Evolutionary conservation across 805 yeast species (phyloP).

Genomic region (Ogataea salicorniae): DNA sequence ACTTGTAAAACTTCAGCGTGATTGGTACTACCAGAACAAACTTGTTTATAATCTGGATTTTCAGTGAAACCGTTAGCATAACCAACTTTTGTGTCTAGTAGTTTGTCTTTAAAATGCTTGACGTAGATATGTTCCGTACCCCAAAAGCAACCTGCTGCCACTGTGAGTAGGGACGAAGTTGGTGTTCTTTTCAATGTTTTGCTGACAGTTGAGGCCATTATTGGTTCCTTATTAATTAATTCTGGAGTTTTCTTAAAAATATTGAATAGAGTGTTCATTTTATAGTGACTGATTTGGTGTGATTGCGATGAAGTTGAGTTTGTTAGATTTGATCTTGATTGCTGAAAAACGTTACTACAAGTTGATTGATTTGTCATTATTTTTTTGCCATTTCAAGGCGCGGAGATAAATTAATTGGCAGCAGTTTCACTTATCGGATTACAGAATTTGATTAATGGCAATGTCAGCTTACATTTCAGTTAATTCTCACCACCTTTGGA

Average conservation of each 20-base stretch:
- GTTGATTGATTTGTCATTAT: too few relatives aligned
- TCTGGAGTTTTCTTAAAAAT: not conserved
- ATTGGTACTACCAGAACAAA: conserved; percentile 72
- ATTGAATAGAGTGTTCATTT: not conserved
- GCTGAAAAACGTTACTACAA: too few relatives aligned
- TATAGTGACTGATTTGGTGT: not conserved
- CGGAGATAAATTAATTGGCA: too few relatives aligned
- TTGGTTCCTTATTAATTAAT: not conserved
- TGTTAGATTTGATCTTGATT: too few relatives aligned
- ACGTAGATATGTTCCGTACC: conserved; percentile 82
- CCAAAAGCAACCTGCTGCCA: conserved; percentile 76
- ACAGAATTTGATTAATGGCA: too few relatives aligned
- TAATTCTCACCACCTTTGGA: too few relatives aligned
- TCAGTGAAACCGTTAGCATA: conserved; percentile 70
- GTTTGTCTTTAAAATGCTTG: conserved; percentile 60
- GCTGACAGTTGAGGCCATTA: conserved; percentile 14
- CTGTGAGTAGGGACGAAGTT: conserved; percentile 49
- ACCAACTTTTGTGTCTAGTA: conserved; percentile 80
- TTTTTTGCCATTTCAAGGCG: too few relatives aligned
- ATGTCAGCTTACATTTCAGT: too few relatives aligned
- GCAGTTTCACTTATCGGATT: too few relatives aligned
- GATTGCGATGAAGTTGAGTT: too few relatives aligned
- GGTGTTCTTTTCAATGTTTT: conserved; percentile 25
- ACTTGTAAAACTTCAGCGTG: conserved; percentile 83
- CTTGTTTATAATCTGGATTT: conserved; percentile 61